These are phyloP conservation scores for Fraxinus anomala DNA, from an alignment of 257 asterid genomes.

Conservation along the genomic window DNA sequence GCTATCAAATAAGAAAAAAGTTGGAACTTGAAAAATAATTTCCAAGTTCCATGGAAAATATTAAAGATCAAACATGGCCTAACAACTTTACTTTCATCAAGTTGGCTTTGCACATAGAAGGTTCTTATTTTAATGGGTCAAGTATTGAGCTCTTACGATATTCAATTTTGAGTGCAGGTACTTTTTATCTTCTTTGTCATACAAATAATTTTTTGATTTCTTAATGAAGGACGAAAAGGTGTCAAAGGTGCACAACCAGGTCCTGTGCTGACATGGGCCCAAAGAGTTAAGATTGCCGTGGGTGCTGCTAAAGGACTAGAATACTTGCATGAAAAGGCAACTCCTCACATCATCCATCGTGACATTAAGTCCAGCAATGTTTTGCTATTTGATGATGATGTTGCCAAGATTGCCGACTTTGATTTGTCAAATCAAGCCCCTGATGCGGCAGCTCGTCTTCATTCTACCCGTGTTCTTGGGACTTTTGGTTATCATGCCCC, in stretches of 20 bases:
- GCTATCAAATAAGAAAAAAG: too few relatives aligned
- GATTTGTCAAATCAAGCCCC: conserved; percentile 85
- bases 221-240: conserved; percentile 65
- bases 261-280: conserved; percentile 67
- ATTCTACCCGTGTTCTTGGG: conserved; percentile 84
- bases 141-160: neutral
- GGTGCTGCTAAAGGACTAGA: conserved; percentile 84
- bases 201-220: conserved; percentile 5
- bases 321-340: conserved; percentile 74
- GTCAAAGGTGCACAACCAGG: conserved; percentile 85
- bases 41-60: too few relatives aligned
- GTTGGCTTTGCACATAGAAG: neutral
- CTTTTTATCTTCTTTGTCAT: neutral
- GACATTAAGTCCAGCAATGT: conserved; percentile 85
- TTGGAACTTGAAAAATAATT: too few relatives aligned
- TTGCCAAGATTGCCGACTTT: conserved; percentile 78
- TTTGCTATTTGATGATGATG: conserved; percentile 63
- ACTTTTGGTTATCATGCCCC: conserved; percentile 90
- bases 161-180: neutral
- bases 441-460: conserved; percentile 81
- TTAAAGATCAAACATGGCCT: too few relatives aligned
- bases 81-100: conserved; percentile 1
- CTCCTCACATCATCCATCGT: conserved; percentile 72
- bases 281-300: conserved; percentile 75
- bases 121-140: neutral